Base-by-base conservation (phyloP, 805 yeast genomes). In the Cyberlindnera saturnus region DNA sequence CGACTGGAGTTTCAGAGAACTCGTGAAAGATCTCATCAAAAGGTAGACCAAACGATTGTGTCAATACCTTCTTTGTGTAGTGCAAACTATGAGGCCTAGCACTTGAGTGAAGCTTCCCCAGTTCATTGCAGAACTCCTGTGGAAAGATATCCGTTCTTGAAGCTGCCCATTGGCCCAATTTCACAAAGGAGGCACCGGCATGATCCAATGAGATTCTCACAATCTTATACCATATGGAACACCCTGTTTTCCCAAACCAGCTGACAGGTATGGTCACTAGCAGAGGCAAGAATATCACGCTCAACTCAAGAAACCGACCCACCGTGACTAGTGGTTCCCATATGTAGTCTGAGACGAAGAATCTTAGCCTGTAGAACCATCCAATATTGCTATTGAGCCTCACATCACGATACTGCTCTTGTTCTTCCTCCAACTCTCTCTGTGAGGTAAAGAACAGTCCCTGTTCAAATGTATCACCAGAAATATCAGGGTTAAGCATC, bases 111-210 rank as follows among this genome's bases (percentile, higher is more conserved):
- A 93, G 66, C 19, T 74, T 66, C 9, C 86, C 77, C 52, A 93
- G 65, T 56, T 86, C 89, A 18, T 77, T 75, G 61, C 98, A 91
- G 62, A 91, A 65, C 34, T 75, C 86, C 38, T 66, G 68, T 3
- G 96, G 83, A 65, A 93, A 91, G 30, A 93, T 83, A 64, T 93
- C 99, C 0, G 95, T 86, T 62, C 99, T 76, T 10, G 96, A 85
- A 3, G 97, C 97, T 0, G 99, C 99, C 99, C 99, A 93, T 67
- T 93, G 99, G 4, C 98, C 99, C 44, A 93, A 73, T 62, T 87
- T 85, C 44, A 85, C 81, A 60, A 85, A 93, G 4, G 96, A 83
- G 3, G 98, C 96, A 1, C 99, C 99, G 0, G 96, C 96, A 15
- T 69, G 48, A 62, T 91, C 96, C 45, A 93, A 77, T 1, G 83